These are phyloP conservation scores for Scutellaria minor DNA, from an alignment of 257 asterid species.

Conservation along the genomic window DNA sequence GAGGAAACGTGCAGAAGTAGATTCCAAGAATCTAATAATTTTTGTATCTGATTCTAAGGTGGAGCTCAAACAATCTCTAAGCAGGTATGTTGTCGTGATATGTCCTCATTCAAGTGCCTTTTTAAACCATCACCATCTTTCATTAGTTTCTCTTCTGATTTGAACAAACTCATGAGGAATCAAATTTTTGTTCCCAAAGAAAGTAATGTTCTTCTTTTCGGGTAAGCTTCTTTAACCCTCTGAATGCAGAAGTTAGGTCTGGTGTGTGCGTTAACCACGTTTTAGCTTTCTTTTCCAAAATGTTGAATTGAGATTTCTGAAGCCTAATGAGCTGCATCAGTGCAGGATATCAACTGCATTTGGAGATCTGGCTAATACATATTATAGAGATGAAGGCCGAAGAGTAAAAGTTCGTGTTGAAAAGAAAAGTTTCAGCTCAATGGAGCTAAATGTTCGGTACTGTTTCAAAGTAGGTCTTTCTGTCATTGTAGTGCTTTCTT, in stretches of 20 bases:
- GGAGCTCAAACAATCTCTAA: constrained; percentile 79
- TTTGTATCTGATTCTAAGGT: constrained; percentile 63
- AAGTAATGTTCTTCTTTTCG: background rate
- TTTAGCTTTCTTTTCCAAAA: background rate
- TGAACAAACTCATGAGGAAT: background rate
- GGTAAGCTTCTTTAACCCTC: constrained; percentile 22
- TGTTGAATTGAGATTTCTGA: constrained; percentile 24
- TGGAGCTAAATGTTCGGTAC: constrained; percentile 83
- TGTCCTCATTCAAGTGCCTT: constrained; percentile 20
- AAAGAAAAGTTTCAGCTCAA: constrained; percentile 65
- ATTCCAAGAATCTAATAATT: constrained; percentile 66
- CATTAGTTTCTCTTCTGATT: constrained; percentile 23
- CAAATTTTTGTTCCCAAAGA: background rate
- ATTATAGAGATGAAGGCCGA: constrained; percentile 91
- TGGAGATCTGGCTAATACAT: constrained; percentile 71
- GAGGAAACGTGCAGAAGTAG: constrained; percentile 94
- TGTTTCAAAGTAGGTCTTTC: constrained; percentile 76
- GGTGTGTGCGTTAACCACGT: constrained; percentile 21
- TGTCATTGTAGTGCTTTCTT: constrained; percentile 29
- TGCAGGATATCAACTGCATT: constrained; percentile 74
- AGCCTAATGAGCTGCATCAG: constrained; percentile 37
- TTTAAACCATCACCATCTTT: constrained; percentile 25
- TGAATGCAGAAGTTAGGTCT: constrained; percentile 12
- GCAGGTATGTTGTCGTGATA: constrained; percentile 62
- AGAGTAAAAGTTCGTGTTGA: constrained; percentile 80